Conservation (phyloP, 768 basidiomycete species). For the Xanthoconium purpureum region DNA sequence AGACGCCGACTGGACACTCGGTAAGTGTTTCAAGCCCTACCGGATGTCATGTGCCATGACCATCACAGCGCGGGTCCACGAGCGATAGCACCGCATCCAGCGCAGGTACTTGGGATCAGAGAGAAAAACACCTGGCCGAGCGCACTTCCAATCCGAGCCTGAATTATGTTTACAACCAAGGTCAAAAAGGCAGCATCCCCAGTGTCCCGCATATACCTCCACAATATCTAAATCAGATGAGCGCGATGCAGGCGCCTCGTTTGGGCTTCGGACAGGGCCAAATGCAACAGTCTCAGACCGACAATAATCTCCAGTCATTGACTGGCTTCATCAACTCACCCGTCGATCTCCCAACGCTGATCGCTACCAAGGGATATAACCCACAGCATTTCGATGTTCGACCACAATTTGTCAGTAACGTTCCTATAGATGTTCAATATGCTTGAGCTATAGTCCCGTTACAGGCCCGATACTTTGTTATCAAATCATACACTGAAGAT, state of each 20-base stretch:
- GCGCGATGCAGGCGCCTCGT: conserved; percentile 33
- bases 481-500: conserved; percentile 99
- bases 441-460: conserved; percentile 6
- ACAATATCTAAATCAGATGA: conserved; percentile 66
- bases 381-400: conserved; percentile 79
- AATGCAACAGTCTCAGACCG: conserved; percentile 27
- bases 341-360: conserved; percentile 81
- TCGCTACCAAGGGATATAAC: conserved; percentile 89
- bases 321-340: conserved; percentile 58
- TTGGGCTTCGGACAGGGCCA: conserved; percentile 37
- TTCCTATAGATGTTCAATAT: not conserved
- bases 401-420: conserved; percentile 64
- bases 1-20: conserved; percentile 55
- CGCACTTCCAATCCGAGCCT: conserved; percentile 70
- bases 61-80: conserved; percentile 36
- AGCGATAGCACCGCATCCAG: conserved; percentile 33
- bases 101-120: conserved; percentile 59
- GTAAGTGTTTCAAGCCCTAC: conserved; percentile 45
- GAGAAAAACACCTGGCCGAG: conserved; percentile 52
- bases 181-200: conserved; percentile 45
- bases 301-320: conserved; percentile 36
- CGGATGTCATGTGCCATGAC: conserved; percentile 30
- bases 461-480: conserved; percentile 92
- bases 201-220: conserved; percentile 70
- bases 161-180: conserved; percentile 53